Conservation (phyloP, 1,139 yeast species). For the Nakaseomyces uthaithaninus region DNA sequence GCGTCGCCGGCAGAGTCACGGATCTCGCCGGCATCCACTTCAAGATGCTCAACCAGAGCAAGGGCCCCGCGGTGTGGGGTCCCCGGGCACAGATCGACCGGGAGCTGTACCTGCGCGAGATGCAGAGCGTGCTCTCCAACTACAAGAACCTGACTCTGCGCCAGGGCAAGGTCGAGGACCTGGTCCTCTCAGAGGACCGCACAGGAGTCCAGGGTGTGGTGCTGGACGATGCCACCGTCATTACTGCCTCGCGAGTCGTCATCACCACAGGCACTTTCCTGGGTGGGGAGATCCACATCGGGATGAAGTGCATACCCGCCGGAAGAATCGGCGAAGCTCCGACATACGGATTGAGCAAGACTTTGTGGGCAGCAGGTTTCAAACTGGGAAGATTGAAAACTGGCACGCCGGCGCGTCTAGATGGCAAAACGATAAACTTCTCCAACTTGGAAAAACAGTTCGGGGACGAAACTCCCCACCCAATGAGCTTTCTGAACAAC, state of each 20-base stretch:
- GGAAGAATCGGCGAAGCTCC: constrained; percentile 94
- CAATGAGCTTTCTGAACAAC: constrained; percentile 84
- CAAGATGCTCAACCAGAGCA: constrained; percentile 73
- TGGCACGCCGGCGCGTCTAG: constrained; percentile 92
- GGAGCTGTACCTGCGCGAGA: constrained; percentile 62
- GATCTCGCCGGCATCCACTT: constrained; percentile 93
- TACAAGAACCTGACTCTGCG: constrained; percentile 43
- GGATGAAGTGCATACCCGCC: constrained; percentile 68
- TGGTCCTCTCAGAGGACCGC: no score
- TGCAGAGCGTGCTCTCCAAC: constrained; percentile 58
- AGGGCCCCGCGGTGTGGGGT: constrained; percentile 98
- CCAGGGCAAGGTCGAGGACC: constrained; percentile 81
- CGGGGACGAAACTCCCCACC: constrained; percentile 74
- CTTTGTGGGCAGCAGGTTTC: constrained; percentile 71
- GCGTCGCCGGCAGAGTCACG: constrained; percentile 74
- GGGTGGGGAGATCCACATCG: constrained; percentile 91
- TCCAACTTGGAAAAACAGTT: constrained; percentile 51
- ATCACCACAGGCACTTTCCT: constrained; percentile 94
- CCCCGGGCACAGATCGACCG: constrained; percentile 96
- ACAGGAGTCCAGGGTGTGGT: constrained; percentile 61
- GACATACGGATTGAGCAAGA: constrained; percentile 78
- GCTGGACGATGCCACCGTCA: constrained; percentile 43
- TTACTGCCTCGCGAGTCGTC: constrained; percentile 61
- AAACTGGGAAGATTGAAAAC: constrained; percentile 85
- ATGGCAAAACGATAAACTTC: constrained; percentile 63